Conservation (phyloP, 345 rosid species). For the Citrus mangshanensis region DNA sequence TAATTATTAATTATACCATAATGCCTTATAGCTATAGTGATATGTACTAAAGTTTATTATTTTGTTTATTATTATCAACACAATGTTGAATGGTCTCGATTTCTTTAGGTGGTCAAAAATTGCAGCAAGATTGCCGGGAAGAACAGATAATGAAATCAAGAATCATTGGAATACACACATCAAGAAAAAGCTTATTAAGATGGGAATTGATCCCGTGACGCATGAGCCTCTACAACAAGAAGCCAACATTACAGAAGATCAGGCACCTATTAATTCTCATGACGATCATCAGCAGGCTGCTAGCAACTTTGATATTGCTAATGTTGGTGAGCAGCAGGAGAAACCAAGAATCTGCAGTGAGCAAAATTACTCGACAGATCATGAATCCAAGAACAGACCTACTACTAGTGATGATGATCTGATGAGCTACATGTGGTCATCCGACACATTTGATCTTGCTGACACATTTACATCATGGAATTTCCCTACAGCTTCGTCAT, state of each 20-base stretch:
- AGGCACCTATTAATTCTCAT: constrained; percentile 1
- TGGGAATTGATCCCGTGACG: constrained; percentile 76
- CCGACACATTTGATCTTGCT: constrained; percentile 29
- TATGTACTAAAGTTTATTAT: background rate
- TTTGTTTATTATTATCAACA: background rate
- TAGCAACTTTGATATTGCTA: background rate
- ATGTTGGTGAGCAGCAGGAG: background rate
- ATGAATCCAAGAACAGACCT: constrained; percentile 1
- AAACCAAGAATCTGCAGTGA: background rate
- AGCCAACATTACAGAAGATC: background rate
- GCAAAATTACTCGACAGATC: constrained; percentile 11
- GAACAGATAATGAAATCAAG: constrained; percentile 88
- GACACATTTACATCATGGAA: constrained; percentile 45
- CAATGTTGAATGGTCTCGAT: background rate
- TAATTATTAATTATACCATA: background rate
- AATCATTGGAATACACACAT: constrained; percentile 86
- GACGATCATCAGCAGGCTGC: background rate
- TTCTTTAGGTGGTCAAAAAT: constrained; percentile 75
- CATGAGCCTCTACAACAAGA: constrained; percentile 39
- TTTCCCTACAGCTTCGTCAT: constrained; percentile 22
- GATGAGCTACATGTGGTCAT: constrained; percentile 26
- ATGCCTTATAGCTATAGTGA: too few species aligned
- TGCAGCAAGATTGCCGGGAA: constrained; percentile 70
- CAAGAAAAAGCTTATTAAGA: constrained; percentile 70
- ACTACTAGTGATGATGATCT: constrained; percentile 16